phyloP scores from a whole-genome alignment of 1,139 yeast genomes.

The Suhomyces bokatorum region DNA sequence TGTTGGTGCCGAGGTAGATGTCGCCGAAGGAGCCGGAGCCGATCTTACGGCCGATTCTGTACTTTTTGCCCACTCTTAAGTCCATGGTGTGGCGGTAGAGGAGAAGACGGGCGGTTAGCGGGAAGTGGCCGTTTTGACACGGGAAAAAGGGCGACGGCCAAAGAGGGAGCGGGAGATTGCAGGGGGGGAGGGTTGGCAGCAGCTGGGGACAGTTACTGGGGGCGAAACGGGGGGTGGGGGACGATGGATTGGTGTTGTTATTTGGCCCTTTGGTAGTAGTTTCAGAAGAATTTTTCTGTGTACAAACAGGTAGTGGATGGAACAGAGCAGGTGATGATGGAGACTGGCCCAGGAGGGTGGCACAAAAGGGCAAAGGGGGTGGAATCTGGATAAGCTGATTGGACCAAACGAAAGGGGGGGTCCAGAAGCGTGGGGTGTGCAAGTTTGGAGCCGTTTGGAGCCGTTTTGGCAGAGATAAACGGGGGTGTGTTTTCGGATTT shows the following conservation, averaged over 20 bases:
- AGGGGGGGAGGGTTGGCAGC: background rate
- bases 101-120: background rate
- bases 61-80: conserved; percentile 92
- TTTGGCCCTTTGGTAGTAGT: conserved; percentile 2
- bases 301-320: conserved; percentile 4
- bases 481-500: background rate
- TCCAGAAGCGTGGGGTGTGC: background rate
- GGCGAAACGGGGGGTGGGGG: background rate
- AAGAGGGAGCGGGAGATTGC: background rate
- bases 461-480: background rate
- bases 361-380: background rate
- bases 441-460: background rate
- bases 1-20: conserved; percentile 88
- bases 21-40: conserved; percentile 99
- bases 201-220: background rate
- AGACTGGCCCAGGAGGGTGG: background rate
- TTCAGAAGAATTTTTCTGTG: conserved; percentile 9
- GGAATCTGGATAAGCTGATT: background rate
- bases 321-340: background rate
- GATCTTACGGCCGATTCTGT: conserved; percentile 91
- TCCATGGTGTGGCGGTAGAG: conserved; percentile 43
- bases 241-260: background rate
- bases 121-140: background rate
- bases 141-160: background rate
- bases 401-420: background rate